A percentile compares a stretch with the other conserved stretches of the same genome.
phyloP scores from a whole-genome alignment of 2,329 filamentous ascomycete genomes.

The Penicillium sp. region DNA sequence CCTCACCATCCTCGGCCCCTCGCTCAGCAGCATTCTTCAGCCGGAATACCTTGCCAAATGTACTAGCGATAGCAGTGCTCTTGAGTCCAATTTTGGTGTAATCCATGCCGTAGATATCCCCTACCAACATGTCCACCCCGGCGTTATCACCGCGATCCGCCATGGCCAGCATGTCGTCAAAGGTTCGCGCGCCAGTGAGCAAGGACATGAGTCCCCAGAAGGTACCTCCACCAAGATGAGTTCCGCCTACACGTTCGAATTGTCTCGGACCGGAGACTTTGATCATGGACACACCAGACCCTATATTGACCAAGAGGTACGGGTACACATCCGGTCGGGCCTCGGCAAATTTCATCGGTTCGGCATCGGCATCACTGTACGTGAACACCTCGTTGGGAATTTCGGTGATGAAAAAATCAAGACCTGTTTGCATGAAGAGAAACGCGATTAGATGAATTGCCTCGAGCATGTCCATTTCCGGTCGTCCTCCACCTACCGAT shows the following conservation, averaged over 20 bases:
- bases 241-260: constrained; percentile 90
- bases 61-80: constrained; percentile 91
- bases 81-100: constrained; percentile 97
- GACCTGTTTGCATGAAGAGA: constrained; percentile 56
- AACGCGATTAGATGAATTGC: neutral
- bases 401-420: constrained; percentile 98
- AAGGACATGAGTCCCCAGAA: constrained; percentile 93
- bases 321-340: constrained; percentile 85
- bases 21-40: constrained; percentile 84
- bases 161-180: constrained; percentile 95
- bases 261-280: constrained; percentile 89
- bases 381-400: constrained; percentile 97
- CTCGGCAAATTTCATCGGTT: constrained; percentile 86
- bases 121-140: constrained; percentile 93
- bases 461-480: constrained; percentile 1
- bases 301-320: constrained; percentile 97
- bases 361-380: constrained; percentile 80
- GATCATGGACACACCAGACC: constrained; percentile 94
- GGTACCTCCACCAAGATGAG: constrained; percentile 93
- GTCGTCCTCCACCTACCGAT: constrained; percentile 63
- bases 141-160: constrained; percentile 90
- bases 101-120: constrained; percentile 95
- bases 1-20: constrained; percentile 73
- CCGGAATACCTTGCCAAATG: constrained; percentile 94
- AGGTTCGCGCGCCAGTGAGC: constrained; percentile 89